Conservation (phyloP, 2,329 filamentous ascomycete genomes). For the Exophiala sp. region DNA sequence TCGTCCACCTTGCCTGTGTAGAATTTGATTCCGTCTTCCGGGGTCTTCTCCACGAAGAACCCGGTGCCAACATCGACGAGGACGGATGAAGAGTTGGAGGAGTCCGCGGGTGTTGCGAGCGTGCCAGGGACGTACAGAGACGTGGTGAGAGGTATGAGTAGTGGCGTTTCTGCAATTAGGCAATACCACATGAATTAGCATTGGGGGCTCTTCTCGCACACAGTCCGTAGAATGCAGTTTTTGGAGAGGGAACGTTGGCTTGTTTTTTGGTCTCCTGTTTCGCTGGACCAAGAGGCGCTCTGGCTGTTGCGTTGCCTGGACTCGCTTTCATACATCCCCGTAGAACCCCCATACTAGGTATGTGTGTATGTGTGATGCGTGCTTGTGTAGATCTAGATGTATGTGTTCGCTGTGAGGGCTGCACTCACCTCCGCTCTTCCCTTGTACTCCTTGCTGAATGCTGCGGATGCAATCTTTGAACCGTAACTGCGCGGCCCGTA, state of each 20-base stretch:
- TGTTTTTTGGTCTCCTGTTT: no score
- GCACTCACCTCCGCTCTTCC: conserved; percentile 21
- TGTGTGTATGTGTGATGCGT: background rate
- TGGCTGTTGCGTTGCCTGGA: no score
- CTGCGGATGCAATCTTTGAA: conserved; percentile 84
- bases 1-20: conserved; percentile 64
- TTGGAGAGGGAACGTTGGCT: no score
- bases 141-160: conserved; percentile 90
- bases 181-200: background rate
- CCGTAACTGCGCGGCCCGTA: conserved; percentile 82
- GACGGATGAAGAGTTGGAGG: conserved; percentile 41
- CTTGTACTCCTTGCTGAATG: conserved; percentile 55
- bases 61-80: conserved; percentile 91
- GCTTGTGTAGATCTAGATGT: background rate
- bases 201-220: no score
- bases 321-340: no score
- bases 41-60: conserved; percentile 83
- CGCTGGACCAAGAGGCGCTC: no score
- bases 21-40: conserved; percentile 58
- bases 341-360: no score
- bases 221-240: no score
- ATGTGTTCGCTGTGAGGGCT: background rate
- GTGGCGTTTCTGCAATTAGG: conserved; percentile 37
- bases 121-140: conserved; percentile 88
- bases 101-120: conserved; percentile 54